These are phyloP conservation scores for Aureobasidium lini DNA, from an alignment of 2,329 filamentous ascomycete species.

Conservation along the genomic window DNA sequence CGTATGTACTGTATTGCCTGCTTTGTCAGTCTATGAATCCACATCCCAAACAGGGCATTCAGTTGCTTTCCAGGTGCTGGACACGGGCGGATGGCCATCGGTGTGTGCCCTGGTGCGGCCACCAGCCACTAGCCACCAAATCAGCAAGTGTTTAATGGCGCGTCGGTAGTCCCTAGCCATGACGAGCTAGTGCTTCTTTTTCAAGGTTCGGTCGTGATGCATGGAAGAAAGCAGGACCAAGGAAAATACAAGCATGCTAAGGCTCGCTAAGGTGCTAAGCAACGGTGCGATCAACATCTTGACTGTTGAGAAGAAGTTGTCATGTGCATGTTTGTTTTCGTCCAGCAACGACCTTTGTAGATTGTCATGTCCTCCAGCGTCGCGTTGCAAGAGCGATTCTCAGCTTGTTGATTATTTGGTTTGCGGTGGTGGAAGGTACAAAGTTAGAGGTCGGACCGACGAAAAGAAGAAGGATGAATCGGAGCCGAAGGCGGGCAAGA, in stretches of 20 bases:
- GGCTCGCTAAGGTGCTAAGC: background rate
- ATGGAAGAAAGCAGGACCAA: background rate
- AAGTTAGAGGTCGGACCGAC: background rate
- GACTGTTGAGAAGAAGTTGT: background rate
- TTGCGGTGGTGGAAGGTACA: background rate
- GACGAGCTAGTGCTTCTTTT: background rate
- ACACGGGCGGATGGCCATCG: too few species aligned
- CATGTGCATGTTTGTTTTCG: background rate
- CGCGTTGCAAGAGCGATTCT: background rate
- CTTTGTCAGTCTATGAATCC: too few species aligned
- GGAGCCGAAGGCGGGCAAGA: background rate
- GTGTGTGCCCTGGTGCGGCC: too few species aligned
- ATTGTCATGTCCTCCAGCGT: background rate
- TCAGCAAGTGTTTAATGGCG: background rate
- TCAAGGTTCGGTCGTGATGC: background rate
- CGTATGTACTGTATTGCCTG: too few species aligned
- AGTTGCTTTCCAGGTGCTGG: too few species aligned
- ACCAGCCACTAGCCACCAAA: too few species aligned
- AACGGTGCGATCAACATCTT: background rate
- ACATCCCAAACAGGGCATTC: too few species aligned
- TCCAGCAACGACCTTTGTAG: background rate
- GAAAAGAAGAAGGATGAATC: background rate
- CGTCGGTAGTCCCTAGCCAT: background rate
- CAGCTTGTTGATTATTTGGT: background rate
- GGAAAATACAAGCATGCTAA: constrained; percentile 4